Conservation (phyloP, 2,329 filamentous ascomycete species). For the Aphanocladium album region DNA sequence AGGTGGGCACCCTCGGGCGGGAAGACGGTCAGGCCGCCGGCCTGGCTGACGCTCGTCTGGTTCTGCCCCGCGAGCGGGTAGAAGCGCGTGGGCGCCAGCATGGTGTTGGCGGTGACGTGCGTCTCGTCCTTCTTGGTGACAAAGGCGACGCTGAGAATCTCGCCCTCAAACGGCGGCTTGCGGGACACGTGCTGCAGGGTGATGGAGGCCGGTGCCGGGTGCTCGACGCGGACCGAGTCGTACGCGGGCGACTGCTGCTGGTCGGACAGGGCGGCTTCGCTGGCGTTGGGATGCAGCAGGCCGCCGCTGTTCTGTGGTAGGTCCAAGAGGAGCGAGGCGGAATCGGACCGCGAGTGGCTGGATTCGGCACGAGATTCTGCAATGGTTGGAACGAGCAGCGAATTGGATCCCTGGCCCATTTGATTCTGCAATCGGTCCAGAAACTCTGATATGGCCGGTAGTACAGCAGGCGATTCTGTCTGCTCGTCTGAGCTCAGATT, state of each 20-base stretch:
- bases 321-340: neutral
- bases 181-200: constrained; percentile 20
- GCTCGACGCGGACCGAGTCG: constrained; percentile 23
- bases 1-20: constrained; percentile 14
- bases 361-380: neutral
- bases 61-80: constrained; percentile 19
- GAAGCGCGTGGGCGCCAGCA: constrained; percentile 23
- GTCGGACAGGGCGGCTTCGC: neutral
- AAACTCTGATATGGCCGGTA: constrained; percentile 18
- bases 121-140: constrained; percentile 17
- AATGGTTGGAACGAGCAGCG: neutral
- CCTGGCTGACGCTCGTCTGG: constrained; percentile 17
- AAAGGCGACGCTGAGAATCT: constrained; percentile 14
- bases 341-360: too few species aligned
- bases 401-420: constrained; percentile 18
- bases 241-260: constrained; percentile 19
- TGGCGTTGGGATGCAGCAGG: neutral
- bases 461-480: constrained; percentile 18
- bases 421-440: constrained; percentile 21
- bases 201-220: constrained; percentile 21
- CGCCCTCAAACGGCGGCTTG: neutral
- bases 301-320: neutral
- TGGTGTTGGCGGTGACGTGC: constrained; percentile 21
- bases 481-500: constrained; percentile 18
- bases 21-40: constrained; percentile 22